Base-by-base conservation (phyloP, 2,329 filamentous ascomycete genomes). In the Penicillium verrucosum region DNA sequence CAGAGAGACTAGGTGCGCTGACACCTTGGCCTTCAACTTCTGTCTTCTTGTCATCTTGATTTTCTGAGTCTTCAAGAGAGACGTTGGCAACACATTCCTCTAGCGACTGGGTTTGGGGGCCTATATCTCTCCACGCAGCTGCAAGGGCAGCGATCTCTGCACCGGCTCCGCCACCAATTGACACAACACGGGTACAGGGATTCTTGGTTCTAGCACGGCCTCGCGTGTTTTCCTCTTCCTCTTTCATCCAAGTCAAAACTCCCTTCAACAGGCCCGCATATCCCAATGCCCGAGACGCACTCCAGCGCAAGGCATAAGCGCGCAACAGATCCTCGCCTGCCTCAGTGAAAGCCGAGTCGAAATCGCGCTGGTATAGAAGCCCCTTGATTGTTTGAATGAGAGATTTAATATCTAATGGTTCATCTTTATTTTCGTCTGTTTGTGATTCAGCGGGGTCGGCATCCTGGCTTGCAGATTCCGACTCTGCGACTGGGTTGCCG, bases 241-340 rank as follows among this genome's bases (percentile, higher is more conserved):
- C 45, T 43, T 36, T 38, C 54, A 70, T 59, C 54, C 59, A 62
- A 41, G 32, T 64, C 64, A 62, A 77, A 53, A 67, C 75, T 60
- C 59, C 69, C 59, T 67, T 70, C 25, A 87, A 79, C 16, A 87
- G 70, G n/a, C 81, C 78, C n/a, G 85, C 79, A 75, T 97, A 97
- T 60, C 88, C 90, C 51, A 97, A 77, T 0, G 92, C 89, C 51
- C 94, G 82, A 51, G 89, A 89, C 1, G 93, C 90, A 73, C 92
- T 96, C 92, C 93, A 99, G 65, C 94, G 80, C 52, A 90, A 84
- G 9, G 91, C 90, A 77, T 99, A 99, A 10, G 89, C 89, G 59
- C 89, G 85, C 18, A 97, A 81, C 65, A 88, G 83, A 43, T 88
- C 85, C 54, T 85, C 81, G 44, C 80, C 81, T 0, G 85, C 86